Evolutionary conservation across 352 stramenopile species (phyloP).

Genomic region (Phytophthora agathidicida): DNA sequence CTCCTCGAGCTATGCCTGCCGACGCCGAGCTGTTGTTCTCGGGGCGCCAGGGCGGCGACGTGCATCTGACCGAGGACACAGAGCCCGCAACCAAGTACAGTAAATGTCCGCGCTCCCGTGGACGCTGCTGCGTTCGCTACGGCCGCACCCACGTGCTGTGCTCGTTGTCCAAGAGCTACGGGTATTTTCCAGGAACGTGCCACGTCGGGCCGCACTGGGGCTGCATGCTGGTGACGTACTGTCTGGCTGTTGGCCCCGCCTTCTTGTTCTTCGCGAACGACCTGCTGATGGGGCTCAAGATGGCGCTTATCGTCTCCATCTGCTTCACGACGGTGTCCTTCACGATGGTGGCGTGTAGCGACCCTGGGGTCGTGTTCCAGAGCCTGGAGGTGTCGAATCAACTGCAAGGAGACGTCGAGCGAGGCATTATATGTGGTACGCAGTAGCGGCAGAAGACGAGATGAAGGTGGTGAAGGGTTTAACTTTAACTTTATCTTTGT

Average conservation of each 20-base stretch:
- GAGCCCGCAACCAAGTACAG: constrained; percentile 35
- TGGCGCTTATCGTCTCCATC: constrained; percentile 57
- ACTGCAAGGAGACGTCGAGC: constrained; percentile 39
- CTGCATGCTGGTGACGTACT: constrained; percentile 83
- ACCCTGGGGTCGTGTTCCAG: constrained; percentile 74
- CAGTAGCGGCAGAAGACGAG: background rate
- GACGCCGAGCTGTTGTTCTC: constrained; percentile 12
- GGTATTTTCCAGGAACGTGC: constrained; percentile 65
- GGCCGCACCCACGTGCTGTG: constrained; percentile 70
- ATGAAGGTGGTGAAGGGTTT: background rate
- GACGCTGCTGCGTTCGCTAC: constrained; percentile 54
- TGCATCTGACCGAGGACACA: constrained; percentile 10
- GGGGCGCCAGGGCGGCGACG: constrained; percentile 10
- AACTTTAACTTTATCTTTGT: background rate
- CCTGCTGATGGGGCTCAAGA: constrained; percentile 46
- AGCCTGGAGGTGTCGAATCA: constrained; percentile 34
- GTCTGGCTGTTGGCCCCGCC: constrained; percentile 55
- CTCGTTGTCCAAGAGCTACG: constrained; percentile 47
- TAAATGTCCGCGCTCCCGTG: background rate
- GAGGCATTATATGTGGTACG: constrained; percentile 74
- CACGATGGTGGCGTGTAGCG: constrained; percentile 79
- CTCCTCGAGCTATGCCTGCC: constrained; percentile 11
- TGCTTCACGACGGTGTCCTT: constrained; percentile 70
- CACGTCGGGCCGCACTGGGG: constrained; percentile 76
- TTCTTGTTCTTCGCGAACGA: constrained; percentile 61